These are phyloP conservation scores for Fusarium guadeloupense DNA, from an alignment of 2,329 filamentous ascomycete species.

Conservation along the genomic window DNA sequence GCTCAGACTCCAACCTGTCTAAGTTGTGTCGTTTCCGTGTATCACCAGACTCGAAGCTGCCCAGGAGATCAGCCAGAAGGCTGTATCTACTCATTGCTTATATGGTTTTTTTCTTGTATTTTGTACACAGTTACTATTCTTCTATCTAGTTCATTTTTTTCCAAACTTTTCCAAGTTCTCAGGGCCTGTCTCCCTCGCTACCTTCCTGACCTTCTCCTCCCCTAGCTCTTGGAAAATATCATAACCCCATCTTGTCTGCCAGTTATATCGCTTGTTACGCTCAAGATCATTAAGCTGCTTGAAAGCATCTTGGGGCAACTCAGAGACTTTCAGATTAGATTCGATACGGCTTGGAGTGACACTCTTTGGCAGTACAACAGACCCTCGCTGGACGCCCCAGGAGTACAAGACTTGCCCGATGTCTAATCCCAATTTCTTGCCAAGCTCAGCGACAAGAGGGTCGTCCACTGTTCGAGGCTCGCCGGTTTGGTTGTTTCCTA, in stretches of 20 bases:
- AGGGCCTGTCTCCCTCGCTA: slow-evolving; percentile 1
- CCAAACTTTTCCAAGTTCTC: slow-evolving; percentile 11
- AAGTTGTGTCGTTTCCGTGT: too few species aligned
- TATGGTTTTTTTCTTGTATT: too few species aligned
- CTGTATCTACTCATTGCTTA: too few species aligned
- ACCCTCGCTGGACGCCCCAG: slow-evolving; percentile 64
- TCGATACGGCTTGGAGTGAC: slow-evolving; percentile 62
- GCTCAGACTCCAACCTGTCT: too few species aligned
- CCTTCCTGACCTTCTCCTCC: neutral
- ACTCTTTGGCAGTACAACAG: slow-evolving; percentile 63
- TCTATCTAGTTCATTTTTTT: neutral
- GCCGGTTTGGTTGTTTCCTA: slow-evolving; percentile 59
- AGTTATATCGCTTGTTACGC: slow-evolving; percentile 19
- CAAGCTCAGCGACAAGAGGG: slow-evolving; percentile 58
- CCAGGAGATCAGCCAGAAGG: too few species aligned
- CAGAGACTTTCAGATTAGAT: slow-evolving; percentile 52
- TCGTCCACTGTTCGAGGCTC: slow-evolving; percentile 60
- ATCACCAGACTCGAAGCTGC: too few species aligned
- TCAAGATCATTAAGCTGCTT: slow-evolving; percentile 14
- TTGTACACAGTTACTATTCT: too few species aligned
- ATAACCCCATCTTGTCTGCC: slow-evolving; percentile 15
- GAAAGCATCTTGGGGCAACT: slow-evolving; percentile 7
- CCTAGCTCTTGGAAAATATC: slow-evolving; percentile 24
- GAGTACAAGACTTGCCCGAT: slow-evolving; percentile 60
- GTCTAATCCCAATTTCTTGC: slow-evolving; percentile 58